A percentile compares a stretch with the other conserved stretches of the same genome.
Evolutionary conservation across 2,329 filamentous ascomycete genomes (phyloP).

Genomic region (Stagonosporopsis rhizophila): DNA sequence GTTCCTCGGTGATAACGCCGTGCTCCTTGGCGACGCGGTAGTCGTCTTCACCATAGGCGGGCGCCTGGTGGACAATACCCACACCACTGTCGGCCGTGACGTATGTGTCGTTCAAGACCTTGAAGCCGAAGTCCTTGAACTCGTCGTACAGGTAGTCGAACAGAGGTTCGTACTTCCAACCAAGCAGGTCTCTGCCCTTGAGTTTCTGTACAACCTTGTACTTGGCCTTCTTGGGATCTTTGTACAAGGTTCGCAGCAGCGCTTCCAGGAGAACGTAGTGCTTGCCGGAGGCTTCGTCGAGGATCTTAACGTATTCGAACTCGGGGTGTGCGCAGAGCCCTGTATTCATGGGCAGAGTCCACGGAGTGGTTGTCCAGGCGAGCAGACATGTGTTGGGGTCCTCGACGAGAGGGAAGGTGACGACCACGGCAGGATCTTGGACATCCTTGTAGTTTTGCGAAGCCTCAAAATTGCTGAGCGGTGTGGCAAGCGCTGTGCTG

Average conservation of each 20-base stretch:
- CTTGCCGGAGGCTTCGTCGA: slow-evolving; percentile 81
- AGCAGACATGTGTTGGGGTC: slow-evolving; percentile 78
- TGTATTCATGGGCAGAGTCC: slow-evolving; percentile 85
- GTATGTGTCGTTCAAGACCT: slow-evolving; percentile 81
- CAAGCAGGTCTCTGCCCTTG: slow-evolving; percentile 83
- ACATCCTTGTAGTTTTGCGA: slow-evolving; percentile 95
- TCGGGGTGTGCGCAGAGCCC: slow-evolving; percentile 79
- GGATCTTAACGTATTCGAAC: slow-evolving; percentile 86
- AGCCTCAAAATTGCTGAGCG: slow-evolving; percentile 91
- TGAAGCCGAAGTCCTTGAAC: slow-evolving; percentile 85
- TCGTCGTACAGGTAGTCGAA: slow-evolving; percentile 91
- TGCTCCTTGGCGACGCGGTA: slow-evolving; percentile 80
- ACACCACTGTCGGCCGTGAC: slow-evolving; percentile 91
- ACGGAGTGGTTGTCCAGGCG: slow-evolving; percentile 89
- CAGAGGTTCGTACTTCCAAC: slow-evolving; percentile 86
- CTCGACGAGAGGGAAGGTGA: slow-evolving; percentile 82
- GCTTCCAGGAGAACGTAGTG: slow-evolving; percentile 86
- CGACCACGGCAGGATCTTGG: slow-evolving; percentile 87
- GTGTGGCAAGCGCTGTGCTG: slow-evolving; percentile 87
- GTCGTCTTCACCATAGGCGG: slow-evolving; percentile 95
- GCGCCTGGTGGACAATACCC: slow-evolving; percentile 91
- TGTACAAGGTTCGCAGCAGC: slow-evolving; percentile 82
- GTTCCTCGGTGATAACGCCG: slow-evolving; percentile 78
- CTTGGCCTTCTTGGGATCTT: slow-evolving; percentile 94
- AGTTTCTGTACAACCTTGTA: slow-evolving; percentile 82